A percentile compares a stretch with the other conserved stretches of the same genome.
These are phyloP conservation scores for Aspergillus baeticus DNA, from an alignment of 495 filamentous ascomycete species.

Conservation along the genomic window DNA sequence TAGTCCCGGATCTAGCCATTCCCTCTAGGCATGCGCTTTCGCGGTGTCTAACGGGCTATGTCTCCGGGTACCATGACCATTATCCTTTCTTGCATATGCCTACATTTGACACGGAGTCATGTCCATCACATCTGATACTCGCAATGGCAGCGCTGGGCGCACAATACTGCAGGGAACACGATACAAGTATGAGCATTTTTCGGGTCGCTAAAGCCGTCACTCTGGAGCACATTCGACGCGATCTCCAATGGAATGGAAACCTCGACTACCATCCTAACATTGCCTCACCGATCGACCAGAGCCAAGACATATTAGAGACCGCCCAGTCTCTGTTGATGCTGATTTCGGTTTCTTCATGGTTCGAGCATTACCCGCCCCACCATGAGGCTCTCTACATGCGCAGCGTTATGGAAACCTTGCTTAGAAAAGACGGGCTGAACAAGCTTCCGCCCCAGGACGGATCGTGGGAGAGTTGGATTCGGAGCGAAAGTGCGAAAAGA, in stretches of 20 bases:
- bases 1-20: conserved; percentile 35
- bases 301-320: conserved; percentile 30
- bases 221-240: conserved; percentile 36
- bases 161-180: conserved; percentile 54
- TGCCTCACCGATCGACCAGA: conserved; percentile 9
- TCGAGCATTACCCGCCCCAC: conserved; percentile 36
- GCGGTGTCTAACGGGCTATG: conserved; percentile 64
- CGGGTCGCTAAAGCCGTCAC: conserved; percentile 40
- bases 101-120: conserved; percentile 53
- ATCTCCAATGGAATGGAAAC: conserved; percentile 25
- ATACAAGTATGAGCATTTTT: conserved; percentile 49
- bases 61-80: conserved; percentile 67
- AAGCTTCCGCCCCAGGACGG: conserved; percentile 33
- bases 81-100: conserved; percentile 69
- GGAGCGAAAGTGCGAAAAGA: conserved; percentile 40
- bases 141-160: conserved; percentile 65
- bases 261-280: neutral
- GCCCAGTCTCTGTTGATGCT: conserved; percentile 34
- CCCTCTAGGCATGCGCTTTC: conserved; percentile 62
- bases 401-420: conserved; percentile 35
- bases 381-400: conserved; percentile 34
- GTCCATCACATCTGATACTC: conserved; percentile 59
- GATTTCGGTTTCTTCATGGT: conserved; percentile 38
- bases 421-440: conserved; percentile 35
- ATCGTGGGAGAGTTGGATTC: conserved; percentile 50